Evolutionary conservation across 805 yeast species (phyloP).

Genomic region (Wickerhamiella slavikovae): DNA sequence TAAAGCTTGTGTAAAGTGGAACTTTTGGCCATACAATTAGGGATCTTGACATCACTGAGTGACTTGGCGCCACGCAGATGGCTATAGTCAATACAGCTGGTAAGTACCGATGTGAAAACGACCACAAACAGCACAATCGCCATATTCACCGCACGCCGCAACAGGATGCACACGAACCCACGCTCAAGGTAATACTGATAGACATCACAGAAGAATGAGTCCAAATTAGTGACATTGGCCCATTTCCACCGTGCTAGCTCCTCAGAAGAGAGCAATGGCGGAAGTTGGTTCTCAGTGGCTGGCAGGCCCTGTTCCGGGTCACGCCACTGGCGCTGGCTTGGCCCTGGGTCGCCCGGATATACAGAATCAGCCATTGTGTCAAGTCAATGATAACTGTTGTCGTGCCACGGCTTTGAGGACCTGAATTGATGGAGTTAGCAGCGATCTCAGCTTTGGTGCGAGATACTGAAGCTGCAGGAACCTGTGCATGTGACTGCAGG

Average conservation of each 20-base stretch:
- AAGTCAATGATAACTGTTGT: no score
- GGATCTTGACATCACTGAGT: slow-evolving; percentile 23
- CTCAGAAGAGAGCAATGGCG: slow-evolving; percentile 25
- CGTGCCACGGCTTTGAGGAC: no score
- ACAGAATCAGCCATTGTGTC: no score
- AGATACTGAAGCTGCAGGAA: no score
- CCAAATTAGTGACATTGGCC: slow-evolving; percentile 91
- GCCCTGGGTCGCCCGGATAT: no score
- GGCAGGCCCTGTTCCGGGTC: not conserved
- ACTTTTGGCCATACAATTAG: slow-evolving; percentile 27
- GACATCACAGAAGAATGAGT: slow-evolving; percentile 60
- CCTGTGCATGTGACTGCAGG: no score
- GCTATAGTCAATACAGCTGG: slow-evolving; percentile 59
- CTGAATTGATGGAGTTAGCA: no score
- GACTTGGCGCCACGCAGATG: slow-evolving; percentile 18
- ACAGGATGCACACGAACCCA: slow-evolving; percentile 62
- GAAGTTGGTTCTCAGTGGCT: not conserved
- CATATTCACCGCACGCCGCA: slow-evolving; percentile 45
- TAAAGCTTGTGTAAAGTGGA: slow-evolving; percentile 34
- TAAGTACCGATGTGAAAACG: slow-evolving; percentile 54
- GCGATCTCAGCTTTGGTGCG: no score
- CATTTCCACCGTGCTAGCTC: slow-evolving; percentile 86
- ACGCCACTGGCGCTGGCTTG: no score
- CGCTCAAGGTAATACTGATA: slow-evolving; percentile 71
- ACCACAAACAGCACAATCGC: slow-evolving; percentile 63